Base-by-base conservation (phyloP, 257 asterid genomes). In the Solanum piurae region DNA sequence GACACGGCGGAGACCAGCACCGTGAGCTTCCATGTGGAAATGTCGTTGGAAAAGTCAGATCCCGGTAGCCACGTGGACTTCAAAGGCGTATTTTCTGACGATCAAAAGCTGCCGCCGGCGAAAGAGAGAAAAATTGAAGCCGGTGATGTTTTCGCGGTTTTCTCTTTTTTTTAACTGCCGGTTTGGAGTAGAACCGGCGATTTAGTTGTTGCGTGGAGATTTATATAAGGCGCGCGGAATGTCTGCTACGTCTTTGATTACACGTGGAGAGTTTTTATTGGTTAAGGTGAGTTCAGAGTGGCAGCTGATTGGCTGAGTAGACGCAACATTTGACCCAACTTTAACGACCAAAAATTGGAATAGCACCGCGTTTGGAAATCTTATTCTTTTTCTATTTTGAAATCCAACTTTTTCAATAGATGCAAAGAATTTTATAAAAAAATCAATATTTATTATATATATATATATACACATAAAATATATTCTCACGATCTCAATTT, bases 1-100 rank as follows among this genome's bases (percentile, higher is more conserved):
- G 10, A 96, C 93, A 87, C 99, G 99, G 90, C 92, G 92, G 93
- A 96, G 90, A 31, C 98, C 98, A 91, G 93, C 83, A 84, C 91
- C 91, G 89, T 93, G 94, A 79, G 93, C 91, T 93, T 95, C 98
- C 99, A 96, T 96, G 77, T 74, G 29, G 33, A 75, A 44, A 20
- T 80, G 3, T 44, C 62, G 85, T 90, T 89, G 88, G 91, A 84
- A 84, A 55, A 89, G 86, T 86, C 92, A 86, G 96, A 93, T 93
- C 94, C 90, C 91, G 29, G 86, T 82, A 49, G 69, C 20, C 46
- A 52, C 46, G 31, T 52, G 12, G 60, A 89, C 84, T 75, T 74
- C 86, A 88, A 83, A 84, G 71, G 86, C 10, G 6, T 5, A 58
- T 66, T 44, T 33, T 60, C 86, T 84, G 86, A 86, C 71, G 86